Evolutionary conservation across 129 eudicot species (phyloP).

Genomic region (Mikania micrantha): DNA sequence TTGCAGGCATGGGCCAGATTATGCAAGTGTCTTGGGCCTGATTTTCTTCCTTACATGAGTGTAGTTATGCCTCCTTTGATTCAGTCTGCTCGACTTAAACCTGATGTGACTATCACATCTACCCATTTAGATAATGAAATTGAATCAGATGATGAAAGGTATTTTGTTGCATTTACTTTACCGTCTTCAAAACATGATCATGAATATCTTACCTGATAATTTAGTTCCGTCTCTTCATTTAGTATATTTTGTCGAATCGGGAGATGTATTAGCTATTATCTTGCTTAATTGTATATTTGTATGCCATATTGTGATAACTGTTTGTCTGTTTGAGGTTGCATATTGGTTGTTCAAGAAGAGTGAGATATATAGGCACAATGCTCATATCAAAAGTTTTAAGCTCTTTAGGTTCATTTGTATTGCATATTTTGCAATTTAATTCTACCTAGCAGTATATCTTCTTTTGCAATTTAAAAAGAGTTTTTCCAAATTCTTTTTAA

Average conservation of each 20-base stretch:
- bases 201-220: background rate
- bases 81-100: constrained; percentile 96
- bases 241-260: background rate
- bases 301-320: background rate
- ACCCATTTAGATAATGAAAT: constrained; percentile 87
- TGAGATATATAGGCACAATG: background rate
- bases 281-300: background rate
- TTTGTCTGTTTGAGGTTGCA: background rate
- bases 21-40: constrained; percentile 99
- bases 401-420: background rate
- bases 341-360: background rate
- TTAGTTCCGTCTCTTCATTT: background rate
- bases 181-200: background rate
- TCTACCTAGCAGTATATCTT: background rate
- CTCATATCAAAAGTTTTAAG: background rate
- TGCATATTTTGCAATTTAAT: background rate
- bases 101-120: constrained; percentile 94
- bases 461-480: too few species aligned
- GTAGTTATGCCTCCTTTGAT: constrained; percentile 98
- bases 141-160: constrained; percentile 99
- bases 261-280: background rate
- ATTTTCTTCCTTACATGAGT: constrained; percentile 96
- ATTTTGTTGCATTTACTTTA: background rate
- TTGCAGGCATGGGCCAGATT: constrained; percentile 97
- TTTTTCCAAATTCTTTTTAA: too few species aligned